Percentiles rank a stretch among this genome's conserved stretches.
Conservation (phyloP, 352 stramenopile genomes). For the Globisporangium cylindrosporum region DNA sequence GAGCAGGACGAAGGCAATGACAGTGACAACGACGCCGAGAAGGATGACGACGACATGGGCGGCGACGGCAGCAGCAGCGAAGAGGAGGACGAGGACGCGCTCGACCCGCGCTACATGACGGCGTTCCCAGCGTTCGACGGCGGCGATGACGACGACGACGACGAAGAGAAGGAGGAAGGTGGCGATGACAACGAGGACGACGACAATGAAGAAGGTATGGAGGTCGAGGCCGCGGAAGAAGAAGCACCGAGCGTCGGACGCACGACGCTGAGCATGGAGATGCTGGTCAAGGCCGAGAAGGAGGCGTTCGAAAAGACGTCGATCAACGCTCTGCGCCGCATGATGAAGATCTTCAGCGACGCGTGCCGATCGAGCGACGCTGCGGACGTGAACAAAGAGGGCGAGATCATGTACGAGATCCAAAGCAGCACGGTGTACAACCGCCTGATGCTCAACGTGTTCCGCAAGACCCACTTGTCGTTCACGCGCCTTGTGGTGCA, state of each 20-base stretch:
- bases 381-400: constrained; percentile 58
- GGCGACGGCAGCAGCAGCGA: constrained; percentile 68
- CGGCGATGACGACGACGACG: constrained; percentile 24
- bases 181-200: constrained; percentile 17
- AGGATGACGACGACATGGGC: constrained; percentile 41
- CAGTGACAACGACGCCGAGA: constrained; percentile 24
- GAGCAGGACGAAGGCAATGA: constrained; percentile 22
- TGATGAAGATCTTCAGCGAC: constrained; percentile 94
- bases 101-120: constrained; percentile 79
- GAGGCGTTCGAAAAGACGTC: constrained; percentile 88
- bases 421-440: constrained; percentile 94
- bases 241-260: constrained; percentile 35
- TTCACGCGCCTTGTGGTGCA: constrained; percentile 77
- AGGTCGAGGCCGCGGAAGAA: constrained; percentile 20
- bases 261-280: constrained; percentile 73
- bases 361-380: constrained; percentile 92
- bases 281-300: constrained; percentile 81
- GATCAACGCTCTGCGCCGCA: constrained; percentile 84
- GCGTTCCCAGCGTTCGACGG: constrained; percentile 28
- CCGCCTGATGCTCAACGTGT: constrained; percentile 92
- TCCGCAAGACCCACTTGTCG: constrained; percentile 86
- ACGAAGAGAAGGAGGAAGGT: constrained; percentile 1
- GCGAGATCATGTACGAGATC: constrained; percentile 90
- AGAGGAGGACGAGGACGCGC: constrained; percentile 78
- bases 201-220: constrained; percentile 15